Conservation (phyloP, 2,329 filamentous ascomycete species). For the Saccharata proteae region DNA sequence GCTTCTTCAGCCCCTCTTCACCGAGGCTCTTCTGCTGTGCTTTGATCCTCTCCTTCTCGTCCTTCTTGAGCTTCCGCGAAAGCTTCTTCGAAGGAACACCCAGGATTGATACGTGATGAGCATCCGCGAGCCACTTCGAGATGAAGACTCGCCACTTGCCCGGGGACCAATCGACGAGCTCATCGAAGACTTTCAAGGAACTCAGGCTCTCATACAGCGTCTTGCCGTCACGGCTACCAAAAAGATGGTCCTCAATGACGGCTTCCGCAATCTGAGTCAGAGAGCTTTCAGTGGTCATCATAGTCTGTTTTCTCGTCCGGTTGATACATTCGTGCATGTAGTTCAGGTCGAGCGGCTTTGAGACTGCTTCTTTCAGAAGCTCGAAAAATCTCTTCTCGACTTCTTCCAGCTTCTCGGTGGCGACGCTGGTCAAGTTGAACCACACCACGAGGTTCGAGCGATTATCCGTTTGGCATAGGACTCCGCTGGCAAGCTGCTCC, state of each 20-base stretch:
- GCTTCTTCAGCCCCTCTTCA: constrained; percentile 62
- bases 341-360: constrained; percentile 72
- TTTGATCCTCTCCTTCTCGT: constrained; percentile 67
- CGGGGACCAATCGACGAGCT: constrained; percentile 68
- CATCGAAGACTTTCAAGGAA: constrained; percentile 44
- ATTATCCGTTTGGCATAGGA: constrained; percentile 67
- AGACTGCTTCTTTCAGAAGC: constrained; percentile 67
- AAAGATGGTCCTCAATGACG: constrained; percentile 86
- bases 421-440: constrained; percentile 76
- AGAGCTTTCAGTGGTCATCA: constrained; percentile 71
- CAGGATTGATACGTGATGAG: constrained; percentile 75
- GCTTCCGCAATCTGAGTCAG: constrained; percentile 71
- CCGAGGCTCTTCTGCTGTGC: constrained; percentile 71
- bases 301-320: constrained; percentile 68
- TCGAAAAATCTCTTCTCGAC: constrained; percentile 81
- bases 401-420: constrained; percentile 68
- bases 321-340: constrained; percentile 83
- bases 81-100: constrained; percentile 74
- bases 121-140: constrained; percentile 73
- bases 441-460: constrained; percentile 74
- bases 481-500: constrained; percentile 79
- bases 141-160: constrained; percentile 73
- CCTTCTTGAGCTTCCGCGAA: constrained; percentile 66
- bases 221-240: constrained; percentile 69
- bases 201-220: constrained; percentile 29